Percentiles rank a stretch among this genome's conserved stretches.
phyloP scores from a whole-genome alignment of 2,329 filamentous ascomycete species.

The Phialophora expanda region DNA sequence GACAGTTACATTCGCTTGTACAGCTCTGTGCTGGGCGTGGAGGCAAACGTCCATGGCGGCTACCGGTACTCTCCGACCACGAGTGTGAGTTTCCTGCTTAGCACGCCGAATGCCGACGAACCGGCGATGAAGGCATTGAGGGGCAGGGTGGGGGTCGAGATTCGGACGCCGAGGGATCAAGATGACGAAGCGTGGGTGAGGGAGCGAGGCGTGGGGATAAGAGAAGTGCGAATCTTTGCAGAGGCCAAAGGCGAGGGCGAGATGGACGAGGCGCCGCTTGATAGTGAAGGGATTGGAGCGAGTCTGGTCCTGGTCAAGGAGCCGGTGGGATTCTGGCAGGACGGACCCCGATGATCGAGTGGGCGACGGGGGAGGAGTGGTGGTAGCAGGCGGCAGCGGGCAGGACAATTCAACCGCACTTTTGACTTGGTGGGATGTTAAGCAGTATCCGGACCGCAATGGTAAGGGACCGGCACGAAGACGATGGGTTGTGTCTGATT shows the following conservation, averaged over 20 bases:
- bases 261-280: constrained; percentile 28
- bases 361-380: not conserved
- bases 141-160: constrained; percentile 28
- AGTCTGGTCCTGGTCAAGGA: constrained; percentile 30
- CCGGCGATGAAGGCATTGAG: constrained; percentile 20
- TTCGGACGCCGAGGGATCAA: constrained; percentile 25
- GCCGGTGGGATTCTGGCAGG: constrained; percentile 12
- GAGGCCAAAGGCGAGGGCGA: constrained; percentile 23
- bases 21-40: constrained; percentile 23
- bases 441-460: not conserved
- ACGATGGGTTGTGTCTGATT: not conserved
- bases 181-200: constrained; percentile 34
- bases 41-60: constrained; percentile 21
- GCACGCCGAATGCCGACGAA: constrained; percentile 22
- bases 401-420: not conserved
- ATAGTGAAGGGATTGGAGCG: constrained; percentile 32
- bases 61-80: constrained; percentile 22
- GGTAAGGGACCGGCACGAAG: not conserved
- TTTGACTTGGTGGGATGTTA: not conserved
- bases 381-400: not conserved
- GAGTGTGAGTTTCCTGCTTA: constrained; percentile 28
- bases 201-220: constrained; percentile 33
- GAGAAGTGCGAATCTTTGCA: constrained; percentile 29
- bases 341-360: not conserved
- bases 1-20: constrained; percentile 33